Percentiles rank a stretch among this genome's conserved stretches.
These are phyloP conservation scores for Herpetomonas muscarum DNA, from an alignment of 208 protist species.

Conservation along the genomic window DNA sequence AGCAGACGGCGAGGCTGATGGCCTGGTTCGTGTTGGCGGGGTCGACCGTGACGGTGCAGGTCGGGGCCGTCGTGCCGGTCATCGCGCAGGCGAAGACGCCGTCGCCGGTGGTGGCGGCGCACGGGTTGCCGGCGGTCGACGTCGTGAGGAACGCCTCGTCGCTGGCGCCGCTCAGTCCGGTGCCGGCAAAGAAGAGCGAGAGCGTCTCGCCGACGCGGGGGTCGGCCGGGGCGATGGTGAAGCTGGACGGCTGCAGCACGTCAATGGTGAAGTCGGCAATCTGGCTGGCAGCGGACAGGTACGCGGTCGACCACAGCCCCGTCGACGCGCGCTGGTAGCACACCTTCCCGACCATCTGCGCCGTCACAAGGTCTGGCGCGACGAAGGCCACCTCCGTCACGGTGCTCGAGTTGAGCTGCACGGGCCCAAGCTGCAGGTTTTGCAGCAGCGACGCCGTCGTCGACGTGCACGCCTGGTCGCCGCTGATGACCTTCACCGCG, in stretches of 20 bases:
- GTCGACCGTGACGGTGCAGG: conserved; percentile 63
- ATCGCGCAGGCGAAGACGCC: conserved; percentile 40
- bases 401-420: conserved; percentile 18
- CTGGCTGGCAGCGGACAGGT: conserved; percentile 26
- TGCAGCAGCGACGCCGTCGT: conserved; percentile 42
- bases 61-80: conserved; percentile 27
- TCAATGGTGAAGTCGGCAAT: conserved; percentile 70
- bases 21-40: conserved; percentile 38
- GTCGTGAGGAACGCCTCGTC: conserved; percentile 71
- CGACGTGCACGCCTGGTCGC: conserved; percentile 45
- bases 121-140: conserved; percentile 25
- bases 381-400: conserved; percentile 45
- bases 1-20: conserved; percentile 62
- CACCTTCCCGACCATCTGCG: conserved; percentile 50
- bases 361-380: conserved; percentile 49
- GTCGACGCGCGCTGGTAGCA: conserved; percentile 60
- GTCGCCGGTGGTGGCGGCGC: conserved; percentile 4
- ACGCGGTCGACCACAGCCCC: conserved; percentile 52
- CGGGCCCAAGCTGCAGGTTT: conserved; percentile 45
- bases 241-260: conserved; percentile 72
- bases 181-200: conserved; percentile 55
- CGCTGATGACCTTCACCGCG: conserved; percentile 52
- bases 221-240: conserved; percentile 31
- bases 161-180: conserved; percentile 33
- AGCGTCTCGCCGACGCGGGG: conserved; percentile 52